Evolutionary conservation across 164 flowering plant genomes (phyloP).

Genomic region (Kalanchoe fedtschenkoi): DNA sequence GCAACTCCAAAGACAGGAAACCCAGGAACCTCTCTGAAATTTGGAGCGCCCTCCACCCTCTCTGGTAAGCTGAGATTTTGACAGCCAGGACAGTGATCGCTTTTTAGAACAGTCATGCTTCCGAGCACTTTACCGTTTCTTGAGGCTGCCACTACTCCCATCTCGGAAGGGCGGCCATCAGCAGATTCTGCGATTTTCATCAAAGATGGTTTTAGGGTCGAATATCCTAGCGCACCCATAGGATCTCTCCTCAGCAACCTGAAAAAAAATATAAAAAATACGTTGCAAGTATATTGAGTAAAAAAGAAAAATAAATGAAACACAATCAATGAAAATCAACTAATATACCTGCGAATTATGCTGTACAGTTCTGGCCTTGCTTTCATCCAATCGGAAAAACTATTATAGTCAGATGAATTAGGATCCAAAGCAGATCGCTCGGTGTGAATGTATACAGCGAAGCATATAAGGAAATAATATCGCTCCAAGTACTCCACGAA

Average conservation of each 20-base stretch:
- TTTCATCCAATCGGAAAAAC: slow-evolving; percentile 94
- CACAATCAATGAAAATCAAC: neutral
- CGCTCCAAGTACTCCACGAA: slow-evolving; percentile 95
- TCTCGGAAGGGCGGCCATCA: slow-evolving; percentile 78
- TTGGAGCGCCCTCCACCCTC: slow-evolving; percentile 94
- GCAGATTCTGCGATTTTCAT: slow-evolving; percentile 58
- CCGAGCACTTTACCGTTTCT: slow-evolving; percentile 94
- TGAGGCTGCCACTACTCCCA: slow-evolving; percentile 81
- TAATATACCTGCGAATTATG: slow-evolving; percentile 72
- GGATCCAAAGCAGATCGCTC: slow-evolving; percentile 57
- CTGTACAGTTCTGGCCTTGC: slow-evolving; percentile 95
- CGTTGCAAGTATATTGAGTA: neutral
- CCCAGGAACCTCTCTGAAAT: slow-evolving; percentile 87
- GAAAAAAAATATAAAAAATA: slow-evolving; percentile 8
- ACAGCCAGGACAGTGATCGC: slow-evolving; percentile 97
- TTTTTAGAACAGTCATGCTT: slow-evolving; percentile 84
- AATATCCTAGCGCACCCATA: slow-evolving; percentile 93
- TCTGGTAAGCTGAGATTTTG: slow-evolving; percentile 68
- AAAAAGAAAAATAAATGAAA: neutral
- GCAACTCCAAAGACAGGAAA: slow-evolving; percentile 99
- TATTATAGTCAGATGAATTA: slow-evolving; percentile 37
- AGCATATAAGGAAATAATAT: slow-evolving; percentile 93
- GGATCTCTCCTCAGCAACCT: slow-evolving; percentile 93
- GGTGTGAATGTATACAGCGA: slow-evolving; percentile 89
- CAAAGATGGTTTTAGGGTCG: slow-evolving; percentile 43